These are phyloP conservation scores for Boletus rubescentipes DNA, from an alignment of 768 basidiomycete genomes.

Conservation along the genomic window DNA sequence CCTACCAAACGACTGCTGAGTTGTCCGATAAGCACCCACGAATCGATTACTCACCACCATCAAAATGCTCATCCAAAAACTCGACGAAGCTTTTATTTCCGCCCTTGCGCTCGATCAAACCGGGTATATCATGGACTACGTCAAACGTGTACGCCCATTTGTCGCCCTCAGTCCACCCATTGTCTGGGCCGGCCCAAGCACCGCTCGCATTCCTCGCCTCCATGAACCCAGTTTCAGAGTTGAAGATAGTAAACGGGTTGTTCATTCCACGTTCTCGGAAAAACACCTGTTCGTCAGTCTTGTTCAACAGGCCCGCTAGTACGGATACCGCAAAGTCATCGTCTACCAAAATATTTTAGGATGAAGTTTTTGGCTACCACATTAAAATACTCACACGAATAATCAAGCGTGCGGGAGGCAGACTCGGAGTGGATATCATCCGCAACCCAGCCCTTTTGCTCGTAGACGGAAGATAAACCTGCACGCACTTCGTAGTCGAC, in stretches of 20 bases:
- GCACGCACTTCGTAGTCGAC: conserved; percentile 83
- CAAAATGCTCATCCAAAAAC: conserved; percentile 60
- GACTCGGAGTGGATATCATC: conserved; percentile 78
- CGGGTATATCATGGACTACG: conserved; percentile 68
- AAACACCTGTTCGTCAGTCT: conserved; percentile 47
- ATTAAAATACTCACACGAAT: conserved; percentile 57
- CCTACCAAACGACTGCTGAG: conserved; percentile 37
- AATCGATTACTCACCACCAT: conserved; percentile 37
- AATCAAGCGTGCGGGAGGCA: conserved; percentile 75
- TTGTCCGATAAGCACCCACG: neutral
- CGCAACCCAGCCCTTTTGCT: conserved; percentile 70
- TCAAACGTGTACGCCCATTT: conserved; percentile 79
- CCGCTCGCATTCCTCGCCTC: conserved; percentile 72
- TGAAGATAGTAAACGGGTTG: conserved; percentile 66
- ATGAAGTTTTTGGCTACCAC: neutral
- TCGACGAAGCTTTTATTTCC: conserved; percentile 63
- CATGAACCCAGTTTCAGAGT: conserved; percentile 71
- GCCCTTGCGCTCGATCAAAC: conserved; percentile 60
- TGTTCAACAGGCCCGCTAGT: conserved; percentile 54
- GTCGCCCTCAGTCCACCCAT: conserved; percentile 84
- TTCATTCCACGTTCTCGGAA: conserved; percentile 56
- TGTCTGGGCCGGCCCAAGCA: conserved; percentile 66
- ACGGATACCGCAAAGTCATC: conserved; percentile 75
- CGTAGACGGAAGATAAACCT: conserved; percentile 70
- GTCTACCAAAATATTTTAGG: conserved; percentile 41